phyloP scores from a whole-genome alignment of 345 rosid species.

The Nasturtium officinale region DNA sequence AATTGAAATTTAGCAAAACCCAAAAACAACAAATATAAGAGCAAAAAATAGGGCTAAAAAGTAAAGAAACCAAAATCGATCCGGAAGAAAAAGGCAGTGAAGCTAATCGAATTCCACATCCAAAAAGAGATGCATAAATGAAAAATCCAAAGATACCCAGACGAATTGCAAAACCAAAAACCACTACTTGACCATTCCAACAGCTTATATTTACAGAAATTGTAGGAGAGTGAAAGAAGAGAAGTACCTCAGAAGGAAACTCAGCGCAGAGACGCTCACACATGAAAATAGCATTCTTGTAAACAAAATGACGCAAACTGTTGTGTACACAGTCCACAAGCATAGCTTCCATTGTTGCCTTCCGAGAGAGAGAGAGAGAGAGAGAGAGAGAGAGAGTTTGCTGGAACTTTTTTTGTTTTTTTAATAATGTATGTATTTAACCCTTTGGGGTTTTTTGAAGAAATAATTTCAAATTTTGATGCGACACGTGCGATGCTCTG shows the following conservation, averaged over 20 bases:
- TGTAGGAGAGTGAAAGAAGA: neutral
- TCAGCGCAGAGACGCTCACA: constrained; percentile 99
- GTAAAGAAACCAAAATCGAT: constrained; percentile 40
- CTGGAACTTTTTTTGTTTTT: constrained; percentile 20
- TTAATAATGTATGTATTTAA: neutral
- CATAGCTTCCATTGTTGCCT: constrained; percentile 79
- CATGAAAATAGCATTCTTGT: constrained; percentile 86
- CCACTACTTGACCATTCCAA: neutral
- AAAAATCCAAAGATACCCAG: constrained; percentile 2
- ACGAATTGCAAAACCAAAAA: neutral
- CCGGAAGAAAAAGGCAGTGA: constrained; percentile 19
- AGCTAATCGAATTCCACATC: constrained; percentile 21
- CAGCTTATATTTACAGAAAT: constrained; percentile 30
- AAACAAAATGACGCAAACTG: constrained; percentile 86
- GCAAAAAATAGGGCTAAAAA: constrained; percentile 21
- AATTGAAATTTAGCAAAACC: constrained; percentile 7
- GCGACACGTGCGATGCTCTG: constrained; percentile 39
- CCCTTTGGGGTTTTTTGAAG: constrained; percentile 21
- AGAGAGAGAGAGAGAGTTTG: constrained; percentile 33
- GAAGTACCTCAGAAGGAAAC: constrained; percentile 89
- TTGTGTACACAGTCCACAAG: constrained; percentile 75
- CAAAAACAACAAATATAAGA: constrained; percentile 15
- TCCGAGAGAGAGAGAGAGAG: constrained; percentile 24
- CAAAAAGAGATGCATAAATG: neutral
- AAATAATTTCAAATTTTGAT: constrained; percentile 37